Base-by-base conservation (phyloP, 2,329 filamentous ascomycete genomes). In the Fusarium acutatum region DNA sequence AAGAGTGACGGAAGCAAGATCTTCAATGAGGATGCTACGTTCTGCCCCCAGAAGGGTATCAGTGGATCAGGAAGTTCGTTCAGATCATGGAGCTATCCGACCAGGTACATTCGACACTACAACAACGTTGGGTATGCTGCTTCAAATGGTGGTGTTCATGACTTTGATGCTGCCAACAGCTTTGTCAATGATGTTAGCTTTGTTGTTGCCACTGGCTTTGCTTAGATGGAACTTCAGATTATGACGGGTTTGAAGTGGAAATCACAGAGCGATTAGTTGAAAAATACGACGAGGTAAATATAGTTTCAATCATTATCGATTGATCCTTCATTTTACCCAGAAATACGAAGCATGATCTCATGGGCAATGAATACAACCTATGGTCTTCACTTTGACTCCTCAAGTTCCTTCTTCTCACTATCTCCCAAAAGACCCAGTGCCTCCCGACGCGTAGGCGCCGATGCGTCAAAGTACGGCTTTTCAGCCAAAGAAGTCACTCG, bases 401-500 rank as follows among this genome's bases (percentile, higher is more conserved):
- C 47, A 6, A 81, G 71, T 32, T 80, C 80, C 34, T 79, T 72
- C 74, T 79, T 79, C 80, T 92, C 90, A 15, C 86, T 85, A 3
- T 87, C 83, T 12, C 89, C 90, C 52, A 91, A 81, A n/a, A 92
- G 79, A 0, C 92, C 92, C 47, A 94, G 80, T 0, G 89, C 91
- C 75, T 94, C 85, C 69, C 93, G 85, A 53, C 92, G 86, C 0
- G 91, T 92, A 0, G 91, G 91, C 3, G 92, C 92, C 15, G 86
- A 83, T 0, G 87, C 82, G 60, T 92, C 87, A 74, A 92, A 94
- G 75, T 87, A 91, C 0, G 92, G 92, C 83, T 91, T 91, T 83
- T 94, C 93, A 0, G 91, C 92, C 58, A 94, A 81, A 13, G 90
- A 85, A 0, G 92, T 94, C 7, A 94, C 92, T 34, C 93, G 85